phyloP scores from a whole-genome alignment of 495 filamentous ascomycete species.

The Corynascus novoguineensis region DNA sequence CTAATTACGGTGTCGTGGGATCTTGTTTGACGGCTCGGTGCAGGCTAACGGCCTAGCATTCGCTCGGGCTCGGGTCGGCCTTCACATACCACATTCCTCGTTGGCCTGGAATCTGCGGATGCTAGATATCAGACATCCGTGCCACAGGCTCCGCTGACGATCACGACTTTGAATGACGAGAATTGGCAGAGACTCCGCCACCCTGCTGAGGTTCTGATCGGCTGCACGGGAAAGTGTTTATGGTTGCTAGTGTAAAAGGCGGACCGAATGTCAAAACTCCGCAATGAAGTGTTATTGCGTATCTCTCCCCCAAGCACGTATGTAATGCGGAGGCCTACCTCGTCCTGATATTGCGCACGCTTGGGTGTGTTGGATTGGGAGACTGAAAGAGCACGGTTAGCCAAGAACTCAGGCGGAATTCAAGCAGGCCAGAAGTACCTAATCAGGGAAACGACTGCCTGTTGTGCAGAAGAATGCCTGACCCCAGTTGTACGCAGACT shows the following conservation, averaged over 20 bases:
- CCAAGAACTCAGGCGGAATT: too few species aligned
- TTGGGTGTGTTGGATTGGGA: too few species aligned
- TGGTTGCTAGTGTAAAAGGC: neutral
- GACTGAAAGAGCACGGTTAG: too few species aligned
- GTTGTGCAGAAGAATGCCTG: neutral
- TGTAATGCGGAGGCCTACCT: too few species aligned
- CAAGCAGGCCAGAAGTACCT: neutral
- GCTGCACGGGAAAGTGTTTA: neutral
- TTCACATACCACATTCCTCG: conserved; percentile 4
- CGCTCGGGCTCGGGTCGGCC: conserved; percentile 5
- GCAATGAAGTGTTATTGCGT: too few species aligned
- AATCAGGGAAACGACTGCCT: neutral
- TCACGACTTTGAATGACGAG: neutral
- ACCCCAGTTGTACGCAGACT: neutral
- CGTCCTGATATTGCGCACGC: too few species aligned
- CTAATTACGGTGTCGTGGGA: neutral
- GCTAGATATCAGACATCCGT: conserved; percentile 2
- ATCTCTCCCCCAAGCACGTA: too few species aligned
- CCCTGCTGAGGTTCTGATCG: neutral
- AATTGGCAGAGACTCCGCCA: neutral
- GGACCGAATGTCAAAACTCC: neutral
- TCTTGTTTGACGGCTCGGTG: neutral
- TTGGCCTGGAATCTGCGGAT: conserved; percentile 2
- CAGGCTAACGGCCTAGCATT: neutral
- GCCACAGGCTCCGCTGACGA: conserved; percentile 2